Base-by-base conservation (phyloP, 306 rosid genomes). In the Begonia fuchsioides region DNA sequence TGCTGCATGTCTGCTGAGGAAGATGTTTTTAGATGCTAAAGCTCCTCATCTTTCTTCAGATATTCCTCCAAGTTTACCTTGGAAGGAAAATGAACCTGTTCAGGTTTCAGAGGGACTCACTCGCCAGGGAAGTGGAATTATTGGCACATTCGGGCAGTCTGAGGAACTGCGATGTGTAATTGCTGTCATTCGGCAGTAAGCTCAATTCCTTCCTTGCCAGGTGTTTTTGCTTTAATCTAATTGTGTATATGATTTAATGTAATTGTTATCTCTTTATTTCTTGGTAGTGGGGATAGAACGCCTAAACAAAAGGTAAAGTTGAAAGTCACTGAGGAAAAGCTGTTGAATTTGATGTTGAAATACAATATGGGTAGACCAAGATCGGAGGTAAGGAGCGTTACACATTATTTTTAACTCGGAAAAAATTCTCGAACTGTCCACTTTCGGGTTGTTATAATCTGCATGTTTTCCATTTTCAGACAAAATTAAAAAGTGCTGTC, bases 301-400 rank as follows among this genome's bases (percentile, higher is more conserved):
- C 94, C 98, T 58, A 90, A 90, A 65, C 98, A 90, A 68, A 90
- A 90, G 82, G 98, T 90, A 72, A 90, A 90, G 67, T 59, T 90
- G 70, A 85, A 77, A 67, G 93, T 90, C 62, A 90, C 98, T 1
- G 98, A 90, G 71, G 98, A 90, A 75, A 90, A 75, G 59, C 76
- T 90, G 60, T 60, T 90, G 63, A 84, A 75, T 68, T 56, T 90
- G 69, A 81, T 90, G 86, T 61, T 90, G 50, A 90, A 90, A 68
- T 90, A 90, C 76, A 90, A 90, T 51, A 95, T 94, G 15, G 96
- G 98, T 43, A 83, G 95, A 10, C 94, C 98, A 48, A 77, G 85
- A 73, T 67, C 79, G 43, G 98, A 90, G 82, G 98, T 77, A 60
- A 61, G 49, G 12, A 39, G 51, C 61, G 41, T 61, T 67, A 17